Evolutionary conservation across 495 filamentous ascomycete genomes (phyloP).

Genomic region (Aspergillus ellipticus): DNA sequence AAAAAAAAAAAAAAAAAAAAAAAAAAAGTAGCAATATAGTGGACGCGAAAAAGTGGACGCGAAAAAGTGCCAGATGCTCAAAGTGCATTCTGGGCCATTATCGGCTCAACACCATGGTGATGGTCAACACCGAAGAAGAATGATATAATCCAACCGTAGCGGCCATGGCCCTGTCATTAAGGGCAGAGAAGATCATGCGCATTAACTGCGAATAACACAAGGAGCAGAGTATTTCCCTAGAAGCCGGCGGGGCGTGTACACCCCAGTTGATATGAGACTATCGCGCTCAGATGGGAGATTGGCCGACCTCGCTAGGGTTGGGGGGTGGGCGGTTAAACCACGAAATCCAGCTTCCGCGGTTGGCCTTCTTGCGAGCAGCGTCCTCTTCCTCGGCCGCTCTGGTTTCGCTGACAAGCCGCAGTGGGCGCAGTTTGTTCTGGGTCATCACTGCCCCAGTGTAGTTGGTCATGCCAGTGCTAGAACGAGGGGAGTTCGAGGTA

Average conservation of each 20-base stretch:
- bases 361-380: conserved; percentile 54
- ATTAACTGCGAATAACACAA: background rate
- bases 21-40: background rate
- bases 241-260: background rate
- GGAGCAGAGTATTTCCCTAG: background rate
- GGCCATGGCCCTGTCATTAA: background rate
- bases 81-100: background rate
- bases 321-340: conserved; percentile 53
- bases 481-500: conserved; percentile 53
- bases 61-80: conserved; percentile 2
- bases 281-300: conserved; percentile 4
- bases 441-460: conserved; percentile 58
- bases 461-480: conserved; percentile 52
- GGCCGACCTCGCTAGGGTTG: conserved; percentile 15
- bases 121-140: conserved; percentile 3
- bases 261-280: background rate
- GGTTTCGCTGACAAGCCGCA: conserved; percentile 69
- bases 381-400: conserved; percentile 44
- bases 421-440: conserved; percentile 76
- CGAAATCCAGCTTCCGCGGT: conserved; percentile 60
- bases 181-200: background rate
- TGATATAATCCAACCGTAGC: background rate
- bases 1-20: background rate
- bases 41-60: background rate
- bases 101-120: conserved; percentile 3